A percentile compares a stretch with the other conserved stretches of the same genome.
Conservation (phyloP, 2,329 filamentous ascomycete species). For the Biscogniauxia sp. region DNA sequence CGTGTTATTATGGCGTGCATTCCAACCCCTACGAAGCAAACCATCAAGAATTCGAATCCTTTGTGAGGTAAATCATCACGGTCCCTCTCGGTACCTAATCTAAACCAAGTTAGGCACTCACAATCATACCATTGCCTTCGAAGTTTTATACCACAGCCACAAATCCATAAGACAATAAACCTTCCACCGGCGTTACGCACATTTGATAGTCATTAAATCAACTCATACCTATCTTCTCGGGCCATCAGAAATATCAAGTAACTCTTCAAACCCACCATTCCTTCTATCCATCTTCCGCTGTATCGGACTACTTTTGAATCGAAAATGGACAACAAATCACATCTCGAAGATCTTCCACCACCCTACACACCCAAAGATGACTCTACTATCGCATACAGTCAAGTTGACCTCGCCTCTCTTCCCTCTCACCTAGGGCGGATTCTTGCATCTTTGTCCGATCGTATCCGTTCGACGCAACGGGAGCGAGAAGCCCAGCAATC, state of each 20-base stretch:
- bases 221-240: background rate
- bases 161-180: background rate
- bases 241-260: background rate
- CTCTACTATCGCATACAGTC: constrained; percentile 4
- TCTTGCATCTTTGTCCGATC: constrained; percentile 36
- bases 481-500: constrained; percentile 35
- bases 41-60: background rate
- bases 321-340: constrained; percentile 16
- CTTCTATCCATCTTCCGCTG: background rate
- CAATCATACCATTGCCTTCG: background rate
- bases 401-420: constrained; percentile 11
- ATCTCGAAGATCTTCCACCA: constrained; percentile 15
- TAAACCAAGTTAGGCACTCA: too few relatives aligned
- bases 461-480: constrained; percentile 36
- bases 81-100: too few relatives aligned
- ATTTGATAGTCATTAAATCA: background rate
- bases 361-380: constrained; percentile 21
- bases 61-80: too few relatives aligned
- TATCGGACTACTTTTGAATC: background rate
- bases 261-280: background rate
- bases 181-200: background rate
- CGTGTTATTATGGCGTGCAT: too few relatives aligned
- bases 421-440: constrained; percentile 32
- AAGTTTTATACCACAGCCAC: background rate
- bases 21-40: too few relatives aligned